Conservation (phyloP, 225 moss, liverwort and hornwort genomes). For the Neckera pumila region DNA sequence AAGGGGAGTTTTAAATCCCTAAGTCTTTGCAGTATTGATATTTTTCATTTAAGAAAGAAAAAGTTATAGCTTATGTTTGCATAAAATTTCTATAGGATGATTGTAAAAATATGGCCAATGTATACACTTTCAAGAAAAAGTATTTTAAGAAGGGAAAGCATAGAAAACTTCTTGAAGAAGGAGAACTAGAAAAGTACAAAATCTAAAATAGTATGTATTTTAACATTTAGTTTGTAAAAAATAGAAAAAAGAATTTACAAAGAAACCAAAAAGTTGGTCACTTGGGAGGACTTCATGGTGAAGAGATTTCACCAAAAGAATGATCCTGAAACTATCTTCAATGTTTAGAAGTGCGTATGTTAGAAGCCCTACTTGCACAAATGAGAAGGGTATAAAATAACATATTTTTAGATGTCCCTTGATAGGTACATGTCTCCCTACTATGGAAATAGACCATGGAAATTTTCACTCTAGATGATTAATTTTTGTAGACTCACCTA, state of each 20-base stretch:
- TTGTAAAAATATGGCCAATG: neutral
- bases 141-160: too few relatives aligned
- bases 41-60: neutral
- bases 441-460: too few relatives aligned
- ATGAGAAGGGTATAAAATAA: neutral
- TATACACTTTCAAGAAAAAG: too few relatives aligned
- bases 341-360: rapidly evolving
- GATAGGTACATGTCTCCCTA: rapidly evolving
- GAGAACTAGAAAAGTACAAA: too few relatives aligned
- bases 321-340: neutral
- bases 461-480: too few relatives aligned
- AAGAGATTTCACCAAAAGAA: neutral
- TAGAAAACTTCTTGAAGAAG: too few relatives aligned
- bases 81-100: neutral
- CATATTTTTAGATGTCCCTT: too few relatives aligned
- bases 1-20: neutral
- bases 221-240: too few relatives aligned
- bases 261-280: neutral
- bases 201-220: too few relatives aligned
- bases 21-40: neutral
- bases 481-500: too few relatives aligned
- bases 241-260: too few relatives aligned
- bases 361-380: neutral
- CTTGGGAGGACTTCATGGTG: neutral
- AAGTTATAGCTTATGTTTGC: neutral